Percentiles rank a stretch among this genome's conserved stretches.
These are phyloP conservation scores for Carex cristatella DNA, from an alignment of 176 grass and related monocot species.

Conservation along the genomic window DNA sequence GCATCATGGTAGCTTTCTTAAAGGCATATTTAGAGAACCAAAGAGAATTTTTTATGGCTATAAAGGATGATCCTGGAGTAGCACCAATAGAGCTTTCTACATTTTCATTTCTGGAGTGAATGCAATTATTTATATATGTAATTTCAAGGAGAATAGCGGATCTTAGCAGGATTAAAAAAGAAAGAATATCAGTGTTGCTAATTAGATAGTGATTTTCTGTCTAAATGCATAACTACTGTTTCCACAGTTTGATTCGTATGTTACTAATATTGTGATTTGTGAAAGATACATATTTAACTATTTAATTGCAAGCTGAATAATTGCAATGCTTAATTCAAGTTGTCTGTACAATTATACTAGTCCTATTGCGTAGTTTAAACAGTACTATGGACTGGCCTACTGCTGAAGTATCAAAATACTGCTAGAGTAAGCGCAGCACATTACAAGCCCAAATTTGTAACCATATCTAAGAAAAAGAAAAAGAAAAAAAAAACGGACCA, in stretches of 20 bases:
- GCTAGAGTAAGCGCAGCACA: background rate
- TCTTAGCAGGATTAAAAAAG: background rate
- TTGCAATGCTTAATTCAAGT: background rate
- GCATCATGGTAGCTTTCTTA: constrained; percentile 66
- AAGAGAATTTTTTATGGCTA: constrained; percentile 15
- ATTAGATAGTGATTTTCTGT: background rate
- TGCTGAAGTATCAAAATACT: background rate
- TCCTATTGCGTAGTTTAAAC: no score
- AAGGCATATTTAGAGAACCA: constrained; percentile 33
- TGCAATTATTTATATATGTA: background rate
- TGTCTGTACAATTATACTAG: background rate
- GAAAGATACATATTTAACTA: background rate
- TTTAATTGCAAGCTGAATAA: no score
- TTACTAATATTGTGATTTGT: background rate
- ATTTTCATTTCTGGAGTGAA: background rate
- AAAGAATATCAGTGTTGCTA: background rate
- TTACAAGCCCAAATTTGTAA: background rate
- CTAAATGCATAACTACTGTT: background rate
- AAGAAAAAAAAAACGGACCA: background rate
- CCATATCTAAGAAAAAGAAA: background rate
- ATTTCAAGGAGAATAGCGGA: background rate
- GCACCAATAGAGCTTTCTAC: constrained; percentile 49
- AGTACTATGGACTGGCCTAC: background rate
- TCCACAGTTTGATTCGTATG: background rate
- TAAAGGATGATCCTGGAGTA: constrained; percentile 34